Evolutionary conservation across 768 basidiomycete species (phyloP).

Genomic region (Dictyophora rubrovolvata): DNA sequence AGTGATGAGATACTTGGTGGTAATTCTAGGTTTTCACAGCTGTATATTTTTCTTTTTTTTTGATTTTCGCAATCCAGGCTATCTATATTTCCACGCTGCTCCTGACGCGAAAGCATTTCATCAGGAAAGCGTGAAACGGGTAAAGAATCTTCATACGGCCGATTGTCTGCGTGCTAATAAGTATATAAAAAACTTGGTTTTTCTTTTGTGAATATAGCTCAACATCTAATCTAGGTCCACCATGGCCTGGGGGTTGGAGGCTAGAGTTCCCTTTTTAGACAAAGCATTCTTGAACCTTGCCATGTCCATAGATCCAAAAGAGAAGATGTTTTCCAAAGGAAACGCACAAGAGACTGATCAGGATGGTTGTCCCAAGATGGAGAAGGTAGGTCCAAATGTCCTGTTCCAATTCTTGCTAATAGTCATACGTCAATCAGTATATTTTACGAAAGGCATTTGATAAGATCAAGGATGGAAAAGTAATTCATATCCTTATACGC

Average conservation of each 20-base stretch:
- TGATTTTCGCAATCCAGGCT: conserved; percentile 42
- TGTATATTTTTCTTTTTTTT: neutral
- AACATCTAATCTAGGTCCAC: conserved; percentile 57
- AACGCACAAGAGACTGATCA: conserved; percentile 57
- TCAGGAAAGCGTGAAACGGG: conserved; percentile 87
- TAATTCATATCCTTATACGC: neutral
- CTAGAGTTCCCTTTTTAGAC: conserved; percentile 97
- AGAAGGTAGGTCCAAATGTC: conserved; percentile 52
- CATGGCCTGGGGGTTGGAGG: conserved; percentile 99
- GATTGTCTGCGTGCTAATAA: conserved; percentile 99
- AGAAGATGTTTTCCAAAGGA: conserved; percentile 89
- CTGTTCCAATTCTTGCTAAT: conserved; percentile 3
- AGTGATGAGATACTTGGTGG: conserved; percentile 97
- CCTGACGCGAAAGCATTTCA: conserved; percentile 84
- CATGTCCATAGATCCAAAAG: conserved; percentile 80
- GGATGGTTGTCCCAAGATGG: conserved; percentile 88
- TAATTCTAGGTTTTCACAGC: conserved; percentile 21
- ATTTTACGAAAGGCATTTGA: conserved; percentile 96
- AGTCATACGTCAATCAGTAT: conserved; percentile 42
- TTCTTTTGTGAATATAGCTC: neutral
- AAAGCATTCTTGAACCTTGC: conserved; percentile 90
- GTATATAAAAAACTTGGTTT: conserved; percentile 32
- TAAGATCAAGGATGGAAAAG: conserved; percentile 52
- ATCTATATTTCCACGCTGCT: conserved; percentile 99
- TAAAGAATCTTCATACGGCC: conserved; percentile 95